Base-by-base conservation (phyloP, 2,329 filamentous ascomycete species). In the Apiospora aurea region DNA sequence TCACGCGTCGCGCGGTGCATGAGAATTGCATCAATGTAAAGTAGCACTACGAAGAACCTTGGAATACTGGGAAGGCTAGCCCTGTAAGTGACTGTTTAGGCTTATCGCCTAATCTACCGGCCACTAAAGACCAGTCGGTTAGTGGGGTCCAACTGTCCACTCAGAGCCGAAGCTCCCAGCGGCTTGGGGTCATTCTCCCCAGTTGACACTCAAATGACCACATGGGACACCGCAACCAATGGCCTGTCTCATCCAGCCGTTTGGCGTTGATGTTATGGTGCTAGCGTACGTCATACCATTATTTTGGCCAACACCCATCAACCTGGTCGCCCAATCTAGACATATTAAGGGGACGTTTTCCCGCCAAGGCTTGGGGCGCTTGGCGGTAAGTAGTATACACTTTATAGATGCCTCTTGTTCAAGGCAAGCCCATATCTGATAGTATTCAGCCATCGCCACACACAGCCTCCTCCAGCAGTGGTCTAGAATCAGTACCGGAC, bases 141-240 rank as follows among this genome's bases (percentile, higher is more conserved):
- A 64, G 57, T 41, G 53, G 57, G 57, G 57, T 41, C 24, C n/a
- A 4, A 1, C 29, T 6, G 34, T n/a, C 57, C 57, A 64, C 34
- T 38, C 57, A n/a, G 10, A 41, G 29, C 57, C n/a, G 34, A 64
- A 14, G 53, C 29, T 61, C 16, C 29, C 53, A 4, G 29, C 53
- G 29, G 53, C 29, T 38, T 34, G 53, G 53, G 34, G 34, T 64
- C 57, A 57, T 57, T 13, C 26, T 57, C 2, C 49, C 51, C 24
- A 21, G 41, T 64, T 41, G 57, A 64, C 57, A 41, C 18, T 41
- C 57, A 64, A 41, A 64, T 64, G 57, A 64, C 57, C 57, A 64
- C 57, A 64, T 64, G 29, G 34, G 57, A 41, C 57, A 41, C 34
- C 57, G 24, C 57, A n/a, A 64, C 57, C 57, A 64, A 64, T 64